These are phyloP conservation scores for Ascochyta rabiei DNA, from an alignment of 2,329 filamentous ascomycete genomes.

Conservation along the genomic window DNA sequence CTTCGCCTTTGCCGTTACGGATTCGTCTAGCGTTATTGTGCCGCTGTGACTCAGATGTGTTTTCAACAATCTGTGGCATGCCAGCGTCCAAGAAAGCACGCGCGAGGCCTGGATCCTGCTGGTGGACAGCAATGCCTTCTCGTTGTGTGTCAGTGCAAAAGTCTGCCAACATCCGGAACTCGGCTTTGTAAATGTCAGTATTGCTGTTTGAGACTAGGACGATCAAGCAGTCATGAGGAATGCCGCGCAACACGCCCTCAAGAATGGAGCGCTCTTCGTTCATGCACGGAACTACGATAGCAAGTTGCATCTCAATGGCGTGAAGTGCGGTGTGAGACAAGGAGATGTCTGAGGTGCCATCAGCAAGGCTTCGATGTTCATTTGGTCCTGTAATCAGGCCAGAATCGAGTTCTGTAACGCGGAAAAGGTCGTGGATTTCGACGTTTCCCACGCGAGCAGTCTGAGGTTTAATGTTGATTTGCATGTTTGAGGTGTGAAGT, in stretches of 20 bases:
- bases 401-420: conserved; percentile 20
- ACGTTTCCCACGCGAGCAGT: conserved; percentile 14
- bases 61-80: not conserved
- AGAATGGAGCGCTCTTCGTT: conserved; percentile 20
- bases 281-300: conserved; percentile 24
- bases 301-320: conserved; percentile 16
- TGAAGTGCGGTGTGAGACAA: conserved; percentile 12
- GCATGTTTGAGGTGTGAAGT: not conserved
- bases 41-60: not conserved
- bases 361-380: not conserved
- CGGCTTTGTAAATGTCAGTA: conserved; percentile 7
- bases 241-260: conserved; percentile 21
- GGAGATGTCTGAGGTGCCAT: not conserved
- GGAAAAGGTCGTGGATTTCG: conserved; percentile 13
- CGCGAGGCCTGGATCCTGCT: conserved; percentile 17
- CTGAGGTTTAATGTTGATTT: not conserved
- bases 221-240: conserved; percentile 21
- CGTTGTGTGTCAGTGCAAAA: conserved; percentile 11
- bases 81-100: conserved; percentile 10
- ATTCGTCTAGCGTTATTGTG: not conserved
- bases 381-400: not conserved
- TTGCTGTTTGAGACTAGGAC: conserved; percentile 24
- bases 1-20: conserved; percentile 25
- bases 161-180: conserved; percentile 8
- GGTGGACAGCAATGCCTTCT: conserved; percentile 11